phyloP scores from a whole-genome alignment of 164 flowering plant species.

The Nymphaea thermarum region DNA sequence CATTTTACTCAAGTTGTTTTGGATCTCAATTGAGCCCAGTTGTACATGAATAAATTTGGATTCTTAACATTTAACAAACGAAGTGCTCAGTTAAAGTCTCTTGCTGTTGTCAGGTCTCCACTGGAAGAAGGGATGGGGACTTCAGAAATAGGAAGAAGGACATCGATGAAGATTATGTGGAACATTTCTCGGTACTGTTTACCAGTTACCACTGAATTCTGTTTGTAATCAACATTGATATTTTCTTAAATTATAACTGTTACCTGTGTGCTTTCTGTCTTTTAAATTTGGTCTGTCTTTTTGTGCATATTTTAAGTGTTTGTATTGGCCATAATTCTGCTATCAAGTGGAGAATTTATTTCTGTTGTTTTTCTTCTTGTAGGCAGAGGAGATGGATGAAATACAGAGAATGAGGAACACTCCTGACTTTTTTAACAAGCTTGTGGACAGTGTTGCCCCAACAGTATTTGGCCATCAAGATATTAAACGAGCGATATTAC shows the following conservation, averaged over 20 bases:
- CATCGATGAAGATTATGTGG: constrained; percentile 54
- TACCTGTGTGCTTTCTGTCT: background rate
- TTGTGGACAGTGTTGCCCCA: constrained; percentile 88
- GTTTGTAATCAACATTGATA: too few relatives aligned
- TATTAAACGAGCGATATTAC: constrained; percentile 86
- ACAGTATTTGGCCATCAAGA: constrained; percentile 95
- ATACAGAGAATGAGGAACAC: constrained; percentile 69
- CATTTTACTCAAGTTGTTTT: too few relatives aligned
- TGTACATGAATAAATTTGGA: too few relatives aligned
- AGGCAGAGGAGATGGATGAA: constrained; percentile 80
- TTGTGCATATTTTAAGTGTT: background rate
- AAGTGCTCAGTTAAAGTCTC: too few relatives aligned
- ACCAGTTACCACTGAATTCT: too few relatives aligned
- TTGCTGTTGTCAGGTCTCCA: constrained; percentile 35
- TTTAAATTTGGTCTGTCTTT: background rate
- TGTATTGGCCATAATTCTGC: background rate
- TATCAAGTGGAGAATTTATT: background rate
- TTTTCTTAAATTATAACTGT: too few relatives aligned
- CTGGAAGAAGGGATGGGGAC: constrained; percentile 66
- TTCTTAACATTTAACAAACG: too few relatives aligned
- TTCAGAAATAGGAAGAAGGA: constrained; percentile 67
- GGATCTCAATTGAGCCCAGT: too few relatives aligned
- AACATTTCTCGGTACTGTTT: constrained; percentile 45
- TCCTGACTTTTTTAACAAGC: constrained; percentile 87
- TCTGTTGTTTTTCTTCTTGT: constrained; percentile 9